Percentiles rank a stretch among this genome's conserved stretches.
Conservation (phyloP, 139 green algal genomes). For the Ulvella scutata region DNA sequence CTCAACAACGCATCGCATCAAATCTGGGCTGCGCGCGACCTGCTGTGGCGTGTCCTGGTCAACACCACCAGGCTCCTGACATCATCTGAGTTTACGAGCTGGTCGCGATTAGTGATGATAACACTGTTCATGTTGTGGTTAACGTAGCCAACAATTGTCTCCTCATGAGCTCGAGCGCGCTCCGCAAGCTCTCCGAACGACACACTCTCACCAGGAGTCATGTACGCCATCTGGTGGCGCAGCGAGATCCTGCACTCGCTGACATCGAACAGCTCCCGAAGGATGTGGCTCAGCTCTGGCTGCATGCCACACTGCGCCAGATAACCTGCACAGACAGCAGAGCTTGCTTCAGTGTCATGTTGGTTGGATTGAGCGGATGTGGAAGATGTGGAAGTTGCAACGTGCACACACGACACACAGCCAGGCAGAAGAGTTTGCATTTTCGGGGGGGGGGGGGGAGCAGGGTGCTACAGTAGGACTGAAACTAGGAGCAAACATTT, state of each 20-base stretch:
- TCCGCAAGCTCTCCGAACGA: not conserved
- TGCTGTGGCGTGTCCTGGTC: no score
- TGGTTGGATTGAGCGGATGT: no score
- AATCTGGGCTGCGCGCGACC: not conserved
- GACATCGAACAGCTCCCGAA: not conserved
- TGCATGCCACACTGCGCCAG: constrained; percentile 4
- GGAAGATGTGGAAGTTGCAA: no score
- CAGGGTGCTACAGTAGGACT: no score
- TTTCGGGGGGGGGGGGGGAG: no score
- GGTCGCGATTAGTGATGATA: not conserved
- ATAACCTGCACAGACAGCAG: no score
- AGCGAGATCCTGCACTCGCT: not conserved
- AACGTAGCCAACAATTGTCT: not conserved
- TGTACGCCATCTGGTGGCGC: not conserved
- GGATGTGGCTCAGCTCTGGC: not conserved
- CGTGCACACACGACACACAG: no score
- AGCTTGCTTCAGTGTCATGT: no score
- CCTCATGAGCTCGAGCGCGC: not conserved
- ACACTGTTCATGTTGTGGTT: not conserved
- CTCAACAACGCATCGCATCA: not conserved
- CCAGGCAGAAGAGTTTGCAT: no score
- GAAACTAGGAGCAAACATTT: no score
- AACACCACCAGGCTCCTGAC: not conserved
- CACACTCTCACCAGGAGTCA: not conserved
- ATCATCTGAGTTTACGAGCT: not conserved